phyloP scores from a whole-genome alignment of 2,329 filamentous ascomycete genomes.

The Monosporascus cannonballus region DNA sequence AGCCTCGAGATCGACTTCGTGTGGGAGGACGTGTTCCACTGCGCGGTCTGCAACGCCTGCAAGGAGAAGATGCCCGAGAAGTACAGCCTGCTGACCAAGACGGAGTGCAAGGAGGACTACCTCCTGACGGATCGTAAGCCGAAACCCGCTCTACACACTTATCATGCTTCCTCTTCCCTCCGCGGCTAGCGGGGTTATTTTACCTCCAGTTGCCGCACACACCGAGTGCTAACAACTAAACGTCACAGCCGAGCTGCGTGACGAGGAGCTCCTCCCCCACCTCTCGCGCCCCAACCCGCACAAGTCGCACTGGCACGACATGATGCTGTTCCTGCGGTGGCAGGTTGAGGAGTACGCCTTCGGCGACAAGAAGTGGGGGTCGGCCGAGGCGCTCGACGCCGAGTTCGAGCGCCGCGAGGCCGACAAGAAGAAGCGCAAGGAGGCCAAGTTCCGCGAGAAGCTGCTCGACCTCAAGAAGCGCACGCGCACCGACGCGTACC shows the following conservation, averaged over 20 bases:
- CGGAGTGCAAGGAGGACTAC: constrained; percentile 92
- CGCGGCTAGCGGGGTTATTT: background rate
- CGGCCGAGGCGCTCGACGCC: constrained; percentile 73
- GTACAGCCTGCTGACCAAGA: constrained; percentile 94
- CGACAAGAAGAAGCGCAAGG: constrained; percentile 79
- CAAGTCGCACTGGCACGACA: constrained; percentile 94
- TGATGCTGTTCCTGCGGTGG: constrained; percentile 93
- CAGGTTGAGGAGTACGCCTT: constrained; percentile 96
- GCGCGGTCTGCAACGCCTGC: constrained; percentile 72
- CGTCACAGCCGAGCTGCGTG: constrained; percentile 72
- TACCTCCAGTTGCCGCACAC: too few relatives aligned
- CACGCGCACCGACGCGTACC: constrained; percentile 84
- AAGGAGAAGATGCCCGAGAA: constrained; percentile 89
- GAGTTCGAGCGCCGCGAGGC: constrained; percentile 77
- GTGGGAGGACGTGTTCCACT: constrained; percentile 79
- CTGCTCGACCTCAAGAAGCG: constrained; percentile 86
- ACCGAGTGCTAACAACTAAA: background rate
- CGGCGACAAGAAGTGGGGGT: constrained; percentile 79
- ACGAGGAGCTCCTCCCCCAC: constrained; percentile 79
- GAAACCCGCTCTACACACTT: background rate
- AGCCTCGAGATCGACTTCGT: constrained; percentile 89
- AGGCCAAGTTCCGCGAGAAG: constrained; percentile 87
- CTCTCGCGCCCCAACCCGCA: constrained; percentile 89
- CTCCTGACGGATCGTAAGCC: constrained; percentile 80
- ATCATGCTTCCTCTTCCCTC: background rate